Conservation (phyloP, 2,329 filamentous ascomycete genomes). For the Aspergillus vadensis region DNA sequence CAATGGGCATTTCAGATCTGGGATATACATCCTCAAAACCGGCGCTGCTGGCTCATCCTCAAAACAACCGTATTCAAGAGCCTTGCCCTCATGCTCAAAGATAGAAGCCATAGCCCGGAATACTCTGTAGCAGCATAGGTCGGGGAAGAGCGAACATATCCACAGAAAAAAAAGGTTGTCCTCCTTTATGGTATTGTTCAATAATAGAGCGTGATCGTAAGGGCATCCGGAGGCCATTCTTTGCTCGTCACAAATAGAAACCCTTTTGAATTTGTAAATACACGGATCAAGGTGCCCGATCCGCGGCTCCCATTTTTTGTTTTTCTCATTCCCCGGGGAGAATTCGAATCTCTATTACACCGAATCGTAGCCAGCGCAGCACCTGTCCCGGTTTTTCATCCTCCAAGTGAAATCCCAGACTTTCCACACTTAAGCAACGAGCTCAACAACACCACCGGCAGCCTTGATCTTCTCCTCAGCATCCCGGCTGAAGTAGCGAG, state of each 20-base stretch:
- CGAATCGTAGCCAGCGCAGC: constrained; percentile 33
- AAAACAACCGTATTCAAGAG: neutral
- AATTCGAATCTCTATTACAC: constrained; percentile 34
- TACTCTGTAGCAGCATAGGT: neutral
- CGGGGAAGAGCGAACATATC: constrained; percentile 9
- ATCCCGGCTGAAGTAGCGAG: constrained; percentile 91
- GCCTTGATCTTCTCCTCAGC: constrained; percentile 99
- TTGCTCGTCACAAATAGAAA: constrained; percentile 41
- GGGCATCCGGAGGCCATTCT: constrained; percentile 39
- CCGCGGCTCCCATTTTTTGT: constrained; percentile 33
- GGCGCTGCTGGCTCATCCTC: neutral
- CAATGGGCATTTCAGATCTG: neutral
- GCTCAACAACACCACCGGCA: constrained; percentile 92
- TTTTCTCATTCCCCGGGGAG: constrained; percentile 31
- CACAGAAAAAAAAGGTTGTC: constrained; percentile 25
- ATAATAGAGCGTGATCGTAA: constrained; percentile 41
- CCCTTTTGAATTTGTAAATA: constrained; percentile 38
- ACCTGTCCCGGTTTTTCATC: constrained; percentile 30
- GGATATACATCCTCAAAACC: neutral
- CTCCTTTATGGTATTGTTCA: constrained; percentile 40
- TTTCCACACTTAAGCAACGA: constrained; percentile 73
- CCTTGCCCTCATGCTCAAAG: neutral
- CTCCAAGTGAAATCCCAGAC: constrained; percentile 26
- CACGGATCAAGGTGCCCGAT: constrained; percentile 31
- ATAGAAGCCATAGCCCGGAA: neutral